phyloP scores from a whole-genome alignment of 2,329 filamentous ascomycete genomes.

The Rhytidhysteron rufulum region DNA sequence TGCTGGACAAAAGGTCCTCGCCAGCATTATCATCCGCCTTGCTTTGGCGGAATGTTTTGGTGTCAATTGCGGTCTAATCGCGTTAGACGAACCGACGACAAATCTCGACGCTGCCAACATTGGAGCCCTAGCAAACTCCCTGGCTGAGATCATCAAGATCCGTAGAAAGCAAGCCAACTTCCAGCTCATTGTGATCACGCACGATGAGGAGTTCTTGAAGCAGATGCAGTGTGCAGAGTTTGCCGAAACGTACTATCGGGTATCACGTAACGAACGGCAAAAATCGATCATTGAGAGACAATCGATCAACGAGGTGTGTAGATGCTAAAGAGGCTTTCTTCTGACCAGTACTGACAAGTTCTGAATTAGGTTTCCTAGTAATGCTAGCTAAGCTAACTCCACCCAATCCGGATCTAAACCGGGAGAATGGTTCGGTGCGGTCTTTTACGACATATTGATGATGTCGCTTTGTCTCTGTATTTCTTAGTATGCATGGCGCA shows the following conservation, averaged over 20 bases:
- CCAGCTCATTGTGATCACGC: slow-evolving; percentile 96
- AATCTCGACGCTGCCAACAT: slow-evolving; percentile 97
- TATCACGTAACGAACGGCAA: slow-evolving; percentile 77
- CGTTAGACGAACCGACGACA: slow-evolving; percentile 94
- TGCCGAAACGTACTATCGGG: slow-evolving; percentile 85
- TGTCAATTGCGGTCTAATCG: slow-evolving; percentile 91
- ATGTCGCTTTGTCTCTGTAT: too few relatives aligned
- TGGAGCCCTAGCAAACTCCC: slow-evolving; percentile 74
- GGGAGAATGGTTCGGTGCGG: too few relatives aligned
- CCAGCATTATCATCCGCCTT: slow-evolving; percentile 94
- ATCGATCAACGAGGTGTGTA: slow-evolving; percentile 38
- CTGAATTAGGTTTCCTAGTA: too few relatives aligned
- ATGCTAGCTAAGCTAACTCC: too few relatives aligned
- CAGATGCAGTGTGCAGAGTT: slow-evolving; percentile 95
- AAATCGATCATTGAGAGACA: slow-evolving; percentile 78
- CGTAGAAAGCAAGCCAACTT: slow-evolving; percentile 88
- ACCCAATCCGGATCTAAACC: too few relatives aligned
- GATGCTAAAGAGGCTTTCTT: neutral
- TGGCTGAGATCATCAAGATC: slow-evolving; percentile 82
- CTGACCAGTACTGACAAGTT: too few relatives aligned
- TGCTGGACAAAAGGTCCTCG: slow-evolving; percentile 93
- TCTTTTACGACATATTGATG: too few relatives aligned
- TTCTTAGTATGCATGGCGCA: neutral
- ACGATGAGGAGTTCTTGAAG: slow-evolving; percentile 92
- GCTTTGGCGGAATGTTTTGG: slow-evolving; percentile 96